Conservation (phyloP, 345 rosid species). For the Hibiscus tridactylites region DNA sequence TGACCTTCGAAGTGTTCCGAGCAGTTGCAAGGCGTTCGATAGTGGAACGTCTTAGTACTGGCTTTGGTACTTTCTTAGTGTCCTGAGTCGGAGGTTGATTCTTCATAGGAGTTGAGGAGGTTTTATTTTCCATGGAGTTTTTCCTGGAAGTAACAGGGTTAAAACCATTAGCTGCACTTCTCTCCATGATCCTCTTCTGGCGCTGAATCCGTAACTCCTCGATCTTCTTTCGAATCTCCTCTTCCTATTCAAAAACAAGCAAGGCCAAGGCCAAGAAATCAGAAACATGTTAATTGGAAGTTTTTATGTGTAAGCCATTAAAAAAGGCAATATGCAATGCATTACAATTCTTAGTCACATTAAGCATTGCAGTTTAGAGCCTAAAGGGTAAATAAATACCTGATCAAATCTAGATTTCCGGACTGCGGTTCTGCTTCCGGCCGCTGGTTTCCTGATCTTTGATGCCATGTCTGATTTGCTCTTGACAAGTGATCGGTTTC, state of each 20-base stretch:
- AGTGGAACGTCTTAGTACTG: slow-evolving; percentile 69
- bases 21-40: slow-evolving; percentile 82
- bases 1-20: slow-evolving; percentile 35
- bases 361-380: slow-evolving; percentile 1
- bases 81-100: slow-evolving; percentile 33
- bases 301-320: not conserved
- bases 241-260: slow-evolving; percentile 43
- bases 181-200: slow-evolving; percentile 87
- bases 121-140: slow-evolving; percentile 26
- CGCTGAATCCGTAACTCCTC: slow-evolving; percentile 69
- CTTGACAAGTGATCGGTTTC: slow-evolving; percentile 35
- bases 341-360: not conserved
- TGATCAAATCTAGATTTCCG: slow-evolving; percentile 50
- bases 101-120: slow-evolving; percentile 20
- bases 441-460: slow-evolving; percentile 44
- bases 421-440: slow-evolving; percentile 47
- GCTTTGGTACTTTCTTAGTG: slow-evolving; percentile 33
- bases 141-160: slow-evolving; percentile 31
- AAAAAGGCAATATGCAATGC: not conserved
- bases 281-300: not conserved
- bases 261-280: not conserved
- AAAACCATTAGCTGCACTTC: slow-evolving; percentile 43
- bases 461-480: slow-evolving; percentile 40
- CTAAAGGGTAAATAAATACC: slow-evolving; percentile 31
- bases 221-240: slow-evolving; percentile 65